Conservation (phyloP, 805 yeast genomes). For the Metschnikowia drakensbergensis region DNA sequence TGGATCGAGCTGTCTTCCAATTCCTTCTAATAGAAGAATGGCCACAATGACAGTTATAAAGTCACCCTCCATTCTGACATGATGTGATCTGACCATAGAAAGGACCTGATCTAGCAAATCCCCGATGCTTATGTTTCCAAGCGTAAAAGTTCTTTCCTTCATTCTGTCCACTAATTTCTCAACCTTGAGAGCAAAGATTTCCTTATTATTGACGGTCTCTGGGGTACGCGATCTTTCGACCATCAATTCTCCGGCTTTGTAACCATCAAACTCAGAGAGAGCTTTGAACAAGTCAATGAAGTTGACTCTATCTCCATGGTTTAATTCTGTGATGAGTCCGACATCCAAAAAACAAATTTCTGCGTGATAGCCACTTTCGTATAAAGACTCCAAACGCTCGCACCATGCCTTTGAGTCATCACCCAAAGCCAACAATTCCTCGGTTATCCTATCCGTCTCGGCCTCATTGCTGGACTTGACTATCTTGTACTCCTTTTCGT, state of each 20-base stretch:
- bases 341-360: conserved; percentile 90
- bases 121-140: conserved; percentile 90
- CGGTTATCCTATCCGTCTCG: conserved; percentile 46
- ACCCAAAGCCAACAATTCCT: conserved; percentile 34
- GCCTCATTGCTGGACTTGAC: conserved; percentile 41
- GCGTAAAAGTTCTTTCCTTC: conserved; percentile 82
- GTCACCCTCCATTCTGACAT: conserved; percentile 97
- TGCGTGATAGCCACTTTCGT: conserved; percentile 64
- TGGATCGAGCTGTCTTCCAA: conserved; percentile 92
- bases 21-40: conserved; percentile 85
- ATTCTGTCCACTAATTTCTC: conserved; percentile 78
- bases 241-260: conserved; percentile 92
- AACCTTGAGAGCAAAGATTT: conserved; percentile 82
- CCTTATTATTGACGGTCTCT: conserved; percentile 80
- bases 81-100: conserved; percentile 88
- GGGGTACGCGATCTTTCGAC: conserved; percentile 93
- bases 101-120: conserved; percentile 84
- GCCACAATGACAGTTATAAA: conserved; percentile 95
- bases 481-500: conserved; percentile 40
- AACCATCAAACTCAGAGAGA: conserved; percentile 88
- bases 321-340: conserved; percentile 88
- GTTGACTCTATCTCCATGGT: conserved; percentile 70
- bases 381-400: conserved; percentile 41
- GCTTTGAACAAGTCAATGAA: conserved; percentile 88
- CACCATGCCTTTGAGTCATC: conserved; percentile 43